Base-by-base conservation (phyloP, 257 asterid genomes). In the Solanum virginianum region DNA sequence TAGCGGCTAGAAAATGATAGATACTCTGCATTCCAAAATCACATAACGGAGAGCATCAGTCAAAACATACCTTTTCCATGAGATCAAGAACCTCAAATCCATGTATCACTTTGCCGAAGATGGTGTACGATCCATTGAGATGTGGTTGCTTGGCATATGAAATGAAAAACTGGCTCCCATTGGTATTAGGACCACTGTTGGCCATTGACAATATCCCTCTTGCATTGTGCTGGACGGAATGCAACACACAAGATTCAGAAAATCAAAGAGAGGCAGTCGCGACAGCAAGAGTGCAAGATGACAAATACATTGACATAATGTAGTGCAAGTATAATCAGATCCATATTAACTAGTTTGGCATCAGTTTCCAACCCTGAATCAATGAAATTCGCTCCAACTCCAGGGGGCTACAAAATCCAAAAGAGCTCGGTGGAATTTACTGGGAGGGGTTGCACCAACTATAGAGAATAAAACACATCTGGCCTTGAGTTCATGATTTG, bases 171-270 rank as follows among this genome's bases (percentile, higher is more conserved):
- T 97, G 99, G 87, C 98, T 97, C 86, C 99, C 99, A 54, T 97
- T 97, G 43, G 99, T 95, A 84, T 97, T 95, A 70, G 98, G 92
- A 29, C 99, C 99, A 83, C 98, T 93, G 85, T 97, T 97, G 60
- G 98, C 98, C 98, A 97, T 94, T 85, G 98, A 89, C 81, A 97
- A 63, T 6, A 94, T 97, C 84, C 99, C 99, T 91, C 99, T 92
- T 49, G 99, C 97, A 93, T 94, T 95, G 90, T 95, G 99, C 98
- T 97, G 98, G 47, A 84, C 47, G 11, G 29, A 77, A 24, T 77
- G 5, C 82, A 53, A 79, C 49, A 18, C 26, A 3, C 49, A 17
- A 2, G 83, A 77, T 51, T 53, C 6, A 79, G 83, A 53, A 53
- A 79, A 26, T 26, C 6, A 79, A 26, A 54, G 2, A 16, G 26